A percentile compares a stretch with the other conserved stretches of the same genome.
phyloP scores from a whole-genome alignment of 495 filamentous ascomycete genomes.

The Elaphomyces granulatus region DNA sequence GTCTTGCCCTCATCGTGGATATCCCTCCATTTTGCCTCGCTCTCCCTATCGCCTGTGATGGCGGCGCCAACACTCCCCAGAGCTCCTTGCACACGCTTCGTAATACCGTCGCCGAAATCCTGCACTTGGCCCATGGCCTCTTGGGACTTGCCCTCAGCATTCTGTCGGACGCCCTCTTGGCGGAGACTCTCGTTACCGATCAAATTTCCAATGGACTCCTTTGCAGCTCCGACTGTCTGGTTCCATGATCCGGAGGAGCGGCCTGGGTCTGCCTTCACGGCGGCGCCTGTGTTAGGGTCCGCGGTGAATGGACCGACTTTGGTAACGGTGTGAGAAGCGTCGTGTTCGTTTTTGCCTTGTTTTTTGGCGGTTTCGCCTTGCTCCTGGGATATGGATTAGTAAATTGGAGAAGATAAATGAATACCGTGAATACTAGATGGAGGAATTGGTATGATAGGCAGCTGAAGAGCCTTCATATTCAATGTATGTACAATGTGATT shows the following conservation, averaged over 20 bases:
- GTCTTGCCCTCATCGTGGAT: constrained; percentile 82
- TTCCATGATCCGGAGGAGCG: constrained; percentile 63
- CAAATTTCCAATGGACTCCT: constrained; percentile 65
- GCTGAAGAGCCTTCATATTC: too few species aligned
- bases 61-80: constrained; percentile 55
- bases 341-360: constrained; percentile 47
- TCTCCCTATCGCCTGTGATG: constrained; percentile 52
- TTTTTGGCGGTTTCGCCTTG: constrained; percentile 43
- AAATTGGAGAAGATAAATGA: too few species aligned
- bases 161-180: constrained; percentile 60
- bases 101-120: constrained; percentile 56
- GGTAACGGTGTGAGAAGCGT: constrained; percentile 54
- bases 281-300: constrained; percentile 52
- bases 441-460: too few species aligned
- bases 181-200: constrained; percentile 64
- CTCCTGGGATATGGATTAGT: constrained; percentile 15
- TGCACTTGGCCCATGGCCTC: constrained; percentile 75
- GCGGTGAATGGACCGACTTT: constrained; percentile 52
- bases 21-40: constrained; percentile 44
- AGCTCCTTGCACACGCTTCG: constrained; percentile 57
- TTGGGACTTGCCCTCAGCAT: constrained; percentile 60
- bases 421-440: too few species aligned
- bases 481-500: too few species aligned
- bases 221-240: constrained; percentile 73
- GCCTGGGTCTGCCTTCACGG: constrained; percentile 58